phyloP scores from a whole-genome alignment of 2,329 filamentous ascomycete genomes.

The Cucurbitaria berberidis region DNA sequence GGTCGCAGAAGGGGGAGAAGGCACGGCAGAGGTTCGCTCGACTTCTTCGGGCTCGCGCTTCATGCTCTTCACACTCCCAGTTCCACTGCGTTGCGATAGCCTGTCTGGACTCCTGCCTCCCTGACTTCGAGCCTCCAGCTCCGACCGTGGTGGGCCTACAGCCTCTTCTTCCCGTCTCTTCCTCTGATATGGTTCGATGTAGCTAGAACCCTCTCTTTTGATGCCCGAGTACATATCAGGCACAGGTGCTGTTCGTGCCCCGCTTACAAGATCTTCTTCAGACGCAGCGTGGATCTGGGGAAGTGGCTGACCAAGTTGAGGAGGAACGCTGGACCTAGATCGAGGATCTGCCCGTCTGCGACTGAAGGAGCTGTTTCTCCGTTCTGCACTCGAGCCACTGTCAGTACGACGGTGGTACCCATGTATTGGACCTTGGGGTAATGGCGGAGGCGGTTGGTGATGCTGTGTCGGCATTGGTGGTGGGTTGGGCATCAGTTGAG shows the following conservation, averaged over 20 bases:
- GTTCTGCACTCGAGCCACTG: constrained; percentile 40
- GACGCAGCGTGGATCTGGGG: constrained; percentile 43
- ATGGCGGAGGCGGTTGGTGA: constrained; percentile 33
- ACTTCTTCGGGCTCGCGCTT: constrained; percentile 41
- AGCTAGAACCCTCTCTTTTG: constrained; percentile 37
- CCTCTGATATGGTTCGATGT: constrained; percentile 41
- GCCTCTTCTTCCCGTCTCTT: constrained; percentile 39
- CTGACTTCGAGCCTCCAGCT: constrained; percentile 35
- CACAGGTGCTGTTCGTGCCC: constrained; percentile 44
- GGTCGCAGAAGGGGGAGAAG: constrained; percentile 25
- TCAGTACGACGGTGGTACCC: constrained; percentile 44
- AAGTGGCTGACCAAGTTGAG: constrained; percentile 41
- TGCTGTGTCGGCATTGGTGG: constrained; percentile 30
- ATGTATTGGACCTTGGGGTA: constrained; percentile 35
- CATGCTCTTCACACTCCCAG: constrained; percentile 44
- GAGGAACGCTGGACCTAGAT: constrained; percentile 45
- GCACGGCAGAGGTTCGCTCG: constrained; percentile 25
- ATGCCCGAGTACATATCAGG: constrained; percentile 35
- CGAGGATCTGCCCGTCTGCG: constrained; percentile 39
- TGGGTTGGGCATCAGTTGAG: constrained; percentile 42
- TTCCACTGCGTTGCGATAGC: constrained; percentile 42
- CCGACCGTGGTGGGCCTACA: constrained; percentile 23
- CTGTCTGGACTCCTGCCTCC: constrained; percentile 43
- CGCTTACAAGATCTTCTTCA: constrained; percentile 43
- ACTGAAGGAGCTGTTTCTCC: constrained; percentile 44